Evolutionary conservation across 1,284 basidiomycete species (phyloP), one percentile per base, ranked within the genome.

Genomic region (Cutaneotrichosporon cutaneum): DNA sequence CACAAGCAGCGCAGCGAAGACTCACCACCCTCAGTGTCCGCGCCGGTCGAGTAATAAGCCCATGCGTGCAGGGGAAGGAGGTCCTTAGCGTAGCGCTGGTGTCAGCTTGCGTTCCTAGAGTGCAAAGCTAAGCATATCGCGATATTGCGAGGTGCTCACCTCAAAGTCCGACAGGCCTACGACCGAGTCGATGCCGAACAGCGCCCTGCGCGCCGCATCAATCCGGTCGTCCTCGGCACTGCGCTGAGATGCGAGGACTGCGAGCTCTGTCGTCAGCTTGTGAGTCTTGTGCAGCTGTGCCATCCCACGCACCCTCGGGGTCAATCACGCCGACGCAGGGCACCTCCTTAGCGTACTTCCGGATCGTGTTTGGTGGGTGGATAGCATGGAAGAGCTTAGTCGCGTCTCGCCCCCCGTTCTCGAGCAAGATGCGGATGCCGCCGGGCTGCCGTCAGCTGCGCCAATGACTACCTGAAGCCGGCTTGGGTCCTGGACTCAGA

Each of bases 321-420:
- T 99, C 90, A 21, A 99, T 85, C 78, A 99, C 95, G 60, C 85
- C 78, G 32, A 99, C 82, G 75, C 94, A 96, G 42, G 64, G 59
- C 22, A 62, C 60, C 32, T 58, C 47, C 32, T 54, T 55, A 22
- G 67, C 30, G 52, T 70, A 67, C 58, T 68, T 64, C 52, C 71
- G 65, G 18, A 74, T 58, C 13, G 72, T 72, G 14, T 63, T 64
- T 1, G 63, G 55, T 3, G 65, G 65, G 59, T 71, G 68, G 42
- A 70, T 68, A 18, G 59, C 60, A 53, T 68, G 60, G 66, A 68
- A 71, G 22, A 71, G 50, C 44, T 60, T 68, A 52, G 18, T 24
- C 5, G 70, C 70, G 47, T 76, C 73, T 45, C 67, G 70, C 22
- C 74, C 74, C 2, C 65, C 70, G 53, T 73, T 68, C 45, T 69